Conservation (phyloP, 495 filamentous ascomycete species). For the Margaritispora aquatica region DNA sequence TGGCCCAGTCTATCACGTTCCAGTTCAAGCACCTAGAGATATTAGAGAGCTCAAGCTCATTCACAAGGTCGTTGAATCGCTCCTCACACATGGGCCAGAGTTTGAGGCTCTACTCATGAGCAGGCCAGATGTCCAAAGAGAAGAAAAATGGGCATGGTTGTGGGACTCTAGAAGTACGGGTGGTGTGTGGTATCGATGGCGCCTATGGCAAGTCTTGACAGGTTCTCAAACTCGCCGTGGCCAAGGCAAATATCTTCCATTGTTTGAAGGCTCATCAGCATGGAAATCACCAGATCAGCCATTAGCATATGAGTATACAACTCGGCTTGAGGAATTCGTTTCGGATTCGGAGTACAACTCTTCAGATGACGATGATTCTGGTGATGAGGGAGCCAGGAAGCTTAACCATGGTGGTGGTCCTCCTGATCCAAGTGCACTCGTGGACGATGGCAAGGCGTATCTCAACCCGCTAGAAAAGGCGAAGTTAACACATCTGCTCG, state of each 20-base stretch:
- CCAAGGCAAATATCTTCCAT: constrained; percentile 39
- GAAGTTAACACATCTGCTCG: constrained; percentile 71
- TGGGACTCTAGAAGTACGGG: constrained; percentile 80
- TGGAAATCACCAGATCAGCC: constrained; percentile 65
- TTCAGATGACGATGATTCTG: constrained; percentile 80
- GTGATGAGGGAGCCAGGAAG: constrained; percentile 54
- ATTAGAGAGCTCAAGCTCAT: constrained; percentile 77
- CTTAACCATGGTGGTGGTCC: constrained; percentile 47
- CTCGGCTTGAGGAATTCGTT: constrained; percentile 67
- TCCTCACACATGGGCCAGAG: constrained; percentile 74
- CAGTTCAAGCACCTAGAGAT: constrained; percentile 69
- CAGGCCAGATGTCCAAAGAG: constrained; percentile 65
- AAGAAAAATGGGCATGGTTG: constrained; percentile 90
- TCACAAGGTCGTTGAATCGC: constrained; percentile 75
- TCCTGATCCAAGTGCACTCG: constrained; percentile 31
- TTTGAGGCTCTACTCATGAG: constrained; percentile 94
- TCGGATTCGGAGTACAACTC: constrained; percentile 81
- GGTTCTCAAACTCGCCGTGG: constrained; percentile 34
- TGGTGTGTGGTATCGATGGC: constrained; percentile 86
- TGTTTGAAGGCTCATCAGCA: constrained; percentile 64
- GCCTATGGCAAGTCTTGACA: constrained; percentile 77
- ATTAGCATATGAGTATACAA: constrained; percentile 69
- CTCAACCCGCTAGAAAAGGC: constrained; percentile 82
- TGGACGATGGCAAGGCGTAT: constrained; percentile 60
- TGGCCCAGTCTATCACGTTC: constrained; percentile 54